phyloP scores from a whole-genome alignment of 768 basidiomycete genomes.

The Lactifluus subvellereus region DNA sequence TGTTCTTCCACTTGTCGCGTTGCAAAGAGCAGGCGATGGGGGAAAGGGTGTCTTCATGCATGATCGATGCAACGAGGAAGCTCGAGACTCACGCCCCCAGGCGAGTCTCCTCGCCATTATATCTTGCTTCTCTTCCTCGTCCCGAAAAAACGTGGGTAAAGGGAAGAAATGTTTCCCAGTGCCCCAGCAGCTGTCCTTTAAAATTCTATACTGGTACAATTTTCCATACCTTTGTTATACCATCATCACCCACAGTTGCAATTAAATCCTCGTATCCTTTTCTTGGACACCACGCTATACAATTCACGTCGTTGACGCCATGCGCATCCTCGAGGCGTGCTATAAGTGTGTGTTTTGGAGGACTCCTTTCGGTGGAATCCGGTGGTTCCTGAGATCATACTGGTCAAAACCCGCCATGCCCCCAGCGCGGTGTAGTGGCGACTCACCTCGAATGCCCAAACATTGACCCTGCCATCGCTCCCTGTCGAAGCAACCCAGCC shows the following conservation, averaged over 20 bases:
- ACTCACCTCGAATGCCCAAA: conserved; percentile 70
- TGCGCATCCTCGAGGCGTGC: conserved; percentile 62
- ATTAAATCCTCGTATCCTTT: conserved; percentile 58
- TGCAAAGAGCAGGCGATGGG: too few relatives aligned
- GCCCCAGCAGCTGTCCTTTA: not conserved
- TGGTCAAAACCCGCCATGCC: not conserved
- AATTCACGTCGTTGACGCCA: conserved; percentile 80
- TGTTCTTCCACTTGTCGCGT: too few relatives aligned
- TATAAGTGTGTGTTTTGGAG: conserved; percentile 39
- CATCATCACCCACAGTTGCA: conserved; percentile 86
- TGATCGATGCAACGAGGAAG: too few relatives aligned
- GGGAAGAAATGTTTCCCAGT: not conserved
- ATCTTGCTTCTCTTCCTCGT: too few relatives aligned
- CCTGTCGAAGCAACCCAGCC: conserved; percentile 86
- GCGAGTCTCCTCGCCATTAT: too few relatives aligned
- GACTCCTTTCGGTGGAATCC: conserved; percentile 8
- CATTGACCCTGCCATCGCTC: conserved; percentile 74
- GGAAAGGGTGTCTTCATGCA: too few relatives aligned
- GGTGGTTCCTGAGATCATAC: not conserved
- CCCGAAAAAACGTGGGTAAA: too few relatives aligned
- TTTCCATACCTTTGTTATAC: conserved; percentile 74
- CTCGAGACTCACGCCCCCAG: too few relatives aligned
- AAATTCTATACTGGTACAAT: conserved; percentile 27
- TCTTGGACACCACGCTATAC: conserved; percentile 76
- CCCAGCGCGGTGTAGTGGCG: too few relatives aligned